Evolutionary conservation across 192 early-diverging fungal genomes (phyloP), one percentile per base, ranked within the genome.

Genomic region (Mortierella hygrophila): DNA sequence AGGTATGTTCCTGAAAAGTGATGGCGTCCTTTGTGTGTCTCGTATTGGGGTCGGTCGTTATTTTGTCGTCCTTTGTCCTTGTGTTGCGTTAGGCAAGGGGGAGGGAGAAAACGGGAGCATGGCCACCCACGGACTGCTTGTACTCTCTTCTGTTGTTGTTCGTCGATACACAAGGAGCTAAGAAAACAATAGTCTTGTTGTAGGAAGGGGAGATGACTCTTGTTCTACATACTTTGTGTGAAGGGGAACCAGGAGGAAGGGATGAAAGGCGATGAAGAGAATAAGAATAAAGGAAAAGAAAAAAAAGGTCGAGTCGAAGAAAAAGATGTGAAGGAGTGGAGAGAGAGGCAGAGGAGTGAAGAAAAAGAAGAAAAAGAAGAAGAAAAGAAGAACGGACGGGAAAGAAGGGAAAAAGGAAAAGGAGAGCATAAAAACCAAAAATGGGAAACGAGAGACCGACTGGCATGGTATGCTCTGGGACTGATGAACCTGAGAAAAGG

Each of bases 221-320:
- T 65, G 29, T 65, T 65, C 60, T 26, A 71, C 38, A 42, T 71
- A 42, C 70, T 6, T 71, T 71, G 40, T 42, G 38, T 71, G 40
- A 35, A 21, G 16, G 70, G 70, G 21, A 11, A 21, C 20, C 11
- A 40, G 21, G 69, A 71, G 20, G 69, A 41, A 42, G 21, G 21
- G 41, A 9, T 15, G 20, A 44, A 23, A 2, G 23, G 70, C 10
- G 72, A 44, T 2, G 72, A 65, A 65, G 26, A 54, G 10, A 74
- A 47, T 7, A 73, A 15, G 41, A 73, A 18, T 35, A 44, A 9
- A 49, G 46, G 65, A 20, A 68, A 37, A 68, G 32, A 20, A 68
- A 68, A 37, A 68, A 37, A 37, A 18, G 29, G 70, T 37, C 38
- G 70, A 71, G 41, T 42, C 21, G 70, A 42, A 71, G 41, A 71